Percentiles rank a stretch among this genome's conserved stretches.
Conservation (phyloP, 805 yeast genomes). For the Barnettozyma siamensis region DNA sequence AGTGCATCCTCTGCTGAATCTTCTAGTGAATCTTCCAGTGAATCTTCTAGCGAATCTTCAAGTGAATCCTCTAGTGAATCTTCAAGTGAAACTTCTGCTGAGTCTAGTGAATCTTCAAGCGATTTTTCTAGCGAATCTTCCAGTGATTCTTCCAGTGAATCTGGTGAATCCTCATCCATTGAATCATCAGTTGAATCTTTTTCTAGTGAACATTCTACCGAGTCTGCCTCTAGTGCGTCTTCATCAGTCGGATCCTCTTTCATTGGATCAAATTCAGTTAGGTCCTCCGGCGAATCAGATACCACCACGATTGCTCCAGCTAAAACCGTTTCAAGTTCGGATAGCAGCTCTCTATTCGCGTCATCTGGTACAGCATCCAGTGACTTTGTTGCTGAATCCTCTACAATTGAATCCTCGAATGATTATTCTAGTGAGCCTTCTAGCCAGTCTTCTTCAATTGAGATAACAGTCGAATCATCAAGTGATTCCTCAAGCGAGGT, state of each 20-base stretch:
- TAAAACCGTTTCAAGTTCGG: background rate
- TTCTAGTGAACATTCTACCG: background rate
- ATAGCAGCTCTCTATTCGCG: background rate
- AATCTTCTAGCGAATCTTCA: background rate
- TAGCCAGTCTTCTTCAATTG: no score
- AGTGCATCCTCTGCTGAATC: no score
- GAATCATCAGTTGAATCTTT: background rate
- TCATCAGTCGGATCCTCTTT: no score
- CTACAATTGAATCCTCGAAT: no score
- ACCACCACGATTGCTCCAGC: background rate
- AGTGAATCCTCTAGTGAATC: background rate
- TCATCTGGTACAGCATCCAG: background rate
- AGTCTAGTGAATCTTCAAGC: background rate
- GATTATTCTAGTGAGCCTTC: background rate
- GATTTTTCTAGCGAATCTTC: background rate
- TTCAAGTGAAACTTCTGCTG: background rate
- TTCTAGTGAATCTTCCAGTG: background rate
- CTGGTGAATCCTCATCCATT: background rate
- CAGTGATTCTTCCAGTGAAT: background rate
- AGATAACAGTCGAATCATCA: background rate
- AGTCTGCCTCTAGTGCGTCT: no score
- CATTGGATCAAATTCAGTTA: no score
- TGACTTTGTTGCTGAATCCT: background rate
- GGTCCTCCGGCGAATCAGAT: background rate
- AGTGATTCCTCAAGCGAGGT: background rate